Evolutionary conservation across 352 stramenopile species (phyloP).

Genomic region (Nothophytophthora sp.): DNA sequence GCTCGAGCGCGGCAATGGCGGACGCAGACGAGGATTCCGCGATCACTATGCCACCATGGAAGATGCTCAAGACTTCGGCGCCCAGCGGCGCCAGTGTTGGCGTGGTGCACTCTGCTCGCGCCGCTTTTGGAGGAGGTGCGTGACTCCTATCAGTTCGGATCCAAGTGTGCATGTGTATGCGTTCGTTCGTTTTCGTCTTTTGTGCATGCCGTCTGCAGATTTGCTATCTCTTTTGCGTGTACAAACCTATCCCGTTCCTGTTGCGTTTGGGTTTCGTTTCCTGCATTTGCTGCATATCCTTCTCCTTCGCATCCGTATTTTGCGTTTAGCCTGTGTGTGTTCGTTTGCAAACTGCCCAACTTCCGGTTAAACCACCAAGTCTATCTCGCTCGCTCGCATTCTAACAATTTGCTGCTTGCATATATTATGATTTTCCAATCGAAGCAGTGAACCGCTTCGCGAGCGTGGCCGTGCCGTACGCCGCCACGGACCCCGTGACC

Average conservation of each 20-base stretch:
- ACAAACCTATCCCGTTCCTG: too few species aligned
- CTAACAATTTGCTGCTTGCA: background rate
- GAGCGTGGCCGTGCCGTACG: conserved; percentile 61
- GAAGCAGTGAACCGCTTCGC: conserved; percentile 37
- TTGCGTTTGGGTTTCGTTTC: too few species aligned
- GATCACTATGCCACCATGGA: conserved; percentile 12
- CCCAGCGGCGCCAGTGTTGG: conserved; percentile 13
- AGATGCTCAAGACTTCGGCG: conserved; percentile 21
- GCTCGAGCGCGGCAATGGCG: conserved; percentile 13
- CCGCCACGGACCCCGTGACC: conserved; percentile 42
- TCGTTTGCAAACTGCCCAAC: too few species aligned
- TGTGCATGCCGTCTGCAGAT: too few species aligned
- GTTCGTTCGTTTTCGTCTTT: too few species aligned
- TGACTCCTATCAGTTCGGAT: background rate
- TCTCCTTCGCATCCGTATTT: too few species aligned
- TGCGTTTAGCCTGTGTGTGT: too few species aligned
- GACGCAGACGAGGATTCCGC: conserved; percentile 9
- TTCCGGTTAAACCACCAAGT: too few species aligned
- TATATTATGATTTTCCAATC: background rate
- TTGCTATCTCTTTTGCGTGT: too few species aligned
- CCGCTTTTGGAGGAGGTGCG: conserved; percentile 15
- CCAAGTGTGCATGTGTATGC: too few species aligned
- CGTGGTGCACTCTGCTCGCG: conserved; percentile 7
- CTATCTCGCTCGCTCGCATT: background rate
- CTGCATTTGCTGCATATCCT: too few species aligned